Evolutionary conservation across 2,329 filamentous ascomycete species (phyloP).

Genomic region (Penicillium sp.): DNA sequence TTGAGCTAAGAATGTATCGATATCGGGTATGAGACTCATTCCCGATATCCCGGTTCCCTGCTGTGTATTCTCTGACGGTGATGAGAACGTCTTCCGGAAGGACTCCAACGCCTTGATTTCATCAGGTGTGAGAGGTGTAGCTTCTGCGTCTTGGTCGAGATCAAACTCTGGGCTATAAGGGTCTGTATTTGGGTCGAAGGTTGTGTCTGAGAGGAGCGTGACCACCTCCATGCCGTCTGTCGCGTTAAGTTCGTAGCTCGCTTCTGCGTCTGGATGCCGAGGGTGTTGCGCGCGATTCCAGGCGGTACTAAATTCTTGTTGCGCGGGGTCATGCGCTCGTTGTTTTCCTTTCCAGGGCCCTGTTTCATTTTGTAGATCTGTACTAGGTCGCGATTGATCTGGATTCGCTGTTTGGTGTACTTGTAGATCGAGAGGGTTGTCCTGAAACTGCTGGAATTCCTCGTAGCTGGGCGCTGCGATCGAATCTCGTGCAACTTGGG

Average conservation of each 20-base stretch:
- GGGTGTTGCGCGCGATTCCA: constrained; percentile 19
- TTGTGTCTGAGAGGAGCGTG: constrained; percentile 35
- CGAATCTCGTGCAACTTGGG: background rate
- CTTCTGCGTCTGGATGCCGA: background rate
- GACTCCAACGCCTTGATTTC: constrained; percentile 34
- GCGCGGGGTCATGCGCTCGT: constrained; percentile 12
- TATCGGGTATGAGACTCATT: constrained; percentile 34
- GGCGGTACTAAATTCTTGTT: constrained; percentile 18
- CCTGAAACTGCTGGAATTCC: constrained; percentile 17
- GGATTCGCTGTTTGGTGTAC: background rate
- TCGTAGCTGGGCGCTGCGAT: constrained; percentile 18
- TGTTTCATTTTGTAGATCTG: background rate
- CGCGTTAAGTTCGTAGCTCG: constrained; percentile 3
- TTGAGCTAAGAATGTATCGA: constrained; percentile 30
- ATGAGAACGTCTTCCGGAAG: constrained; percentile 25
- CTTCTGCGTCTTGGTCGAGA: constrained; percentile 9
- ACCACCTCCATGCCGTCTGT: constrained; percentile 44
- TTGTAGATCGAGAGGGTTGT: constrained; percentile 7
- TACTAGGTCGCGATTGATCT: background rate
- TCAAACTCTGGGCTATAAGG: constrained; percentile 8
- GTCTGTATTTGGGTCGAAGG: constrained; percentile 27
- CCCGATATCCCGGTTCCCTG: constrained; percentile 12
- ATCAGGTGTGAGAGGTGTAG: constrained; percentile 20
- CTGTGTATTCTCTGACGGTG: background rate
- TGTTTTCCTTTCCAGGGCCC: constrained; percentile 22